Base-by-base conservation (phyloP, 2,329 filamentous ascomycete genomes). In the Pleurostoma richardsiae region DNA sequence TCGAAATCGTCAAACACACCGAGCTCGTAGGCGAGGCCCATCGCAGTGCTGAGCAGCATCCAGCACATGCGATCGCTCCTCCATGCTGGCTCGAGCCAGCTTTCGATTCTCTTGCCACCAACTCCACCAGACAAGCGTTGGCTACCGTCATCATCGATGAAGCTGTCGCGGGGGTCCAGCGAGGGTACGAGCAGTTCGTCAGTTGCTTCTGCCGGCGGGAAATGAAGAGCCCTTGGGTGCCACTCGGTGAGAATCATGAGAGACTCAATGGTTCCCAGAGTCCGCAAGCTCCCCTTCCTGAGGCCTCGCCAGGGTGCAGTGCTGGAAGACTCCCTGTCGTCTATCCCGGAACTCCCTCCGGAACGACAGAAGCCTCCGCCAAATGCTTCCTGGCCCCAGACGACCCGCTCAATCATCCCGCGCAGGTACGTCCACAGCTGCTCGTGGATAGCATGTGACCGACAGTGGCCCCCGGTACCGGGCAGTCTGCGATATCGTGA, bases 301-400 rank as follows among this genome's bases (percentile, higher is more conserved):
- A 90, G 60, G 67, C 83, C 77, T 71, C 85, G 72, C 81, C 86
- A 79, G 42, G 86, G 76, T 52, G 86, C 82, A 4, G 83, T 86
- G 63, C 80, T 86, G 43, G 81, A 86, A 10, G 79, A 83, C 56
- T 83, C 75, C 7, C 71, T 66, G 51, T 82, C 80, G 42, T 79
- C 77, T 19, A 19, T 19, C 19, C 19, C 19, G 36, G 66, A 77
- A 56, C 64, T 58, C 40, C 77, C 78, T 27, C 85, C 86, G 3
- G 85, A 87, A 44, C 86, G 86, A 59, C 86, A 89, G 63, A 92
- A 90, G 11, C 88, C 90, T 29, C 89, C 89, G 30, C 90, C 92
- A 59, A 96, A 96, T 44, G 95, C 90, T 65, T 97, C 92, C 62
- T 96, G 92, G 6, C 91, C 94, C 87, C 90, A 97, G 36, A 97